Base-by-base conservation (phyloP, 208 protist species). In the Porcisia hertigi region DNA sequence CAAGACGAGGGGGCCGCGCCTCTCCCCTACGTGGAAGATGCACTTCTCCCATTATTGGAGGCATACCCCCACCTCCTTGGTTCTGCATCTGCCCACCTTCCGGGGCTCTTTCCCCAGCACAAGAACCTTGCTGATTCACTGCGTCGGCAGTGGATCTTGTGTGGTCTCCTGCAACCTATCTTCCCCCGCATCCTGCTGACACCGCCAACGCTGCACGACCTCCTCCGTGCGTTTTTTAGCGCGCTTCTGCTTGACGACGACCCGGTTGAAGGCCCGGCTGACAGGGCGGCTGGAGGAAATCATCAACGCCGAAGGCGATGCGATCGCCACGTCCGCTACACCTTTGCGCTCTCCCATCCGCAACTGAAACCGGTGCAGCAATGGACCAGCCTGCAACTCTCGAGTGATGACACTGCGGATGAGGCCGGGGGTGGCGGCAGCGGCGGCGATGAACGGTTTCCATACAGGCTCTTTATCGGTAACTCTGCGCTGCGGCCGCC, bases 161-260 rank as follows among this genome's bases (percentile, higher is more conserved):
- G 77, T 25, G 64, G 55, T 30, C 66, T 81, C 43, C 71, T 81
- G n/a, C 71, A 81, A 47, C 64, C 64, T n/a, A 67, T 81, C 77
- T 76, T 81, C 45, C 3, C 63, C n/a, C 49, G 64, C 47, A 52
- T 36, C 23, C 47, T 54, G n/a, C 63, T 81, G 39, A 72, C 71
- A 20, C 77, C 71, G 20, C 25, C 63, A 34, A 69, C 73, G 36
- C 57, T 81, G 54, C 71, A 76, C 57, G 25, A 30, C 57, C 11
- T 76, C 43, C 77, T 81, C 25, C 43, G 12, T 4, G 45, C 36
- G 30, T 60, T 81, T 62, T 76, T 81, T 20, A 30, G 43, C 52
- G 70, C 43, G 18, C 39, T 66, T 60, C 71, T 75, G 12, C 45
- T 65, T 47, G 71, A 2, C 43, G 55, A 47, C 45, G 71, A 12